Percentiles rank a stretch among this genome's conserved stretches.
phyloP scores from a whole-genome alignment of 768 basidiomycete species.

The Peribolospora baueri region DNA sequence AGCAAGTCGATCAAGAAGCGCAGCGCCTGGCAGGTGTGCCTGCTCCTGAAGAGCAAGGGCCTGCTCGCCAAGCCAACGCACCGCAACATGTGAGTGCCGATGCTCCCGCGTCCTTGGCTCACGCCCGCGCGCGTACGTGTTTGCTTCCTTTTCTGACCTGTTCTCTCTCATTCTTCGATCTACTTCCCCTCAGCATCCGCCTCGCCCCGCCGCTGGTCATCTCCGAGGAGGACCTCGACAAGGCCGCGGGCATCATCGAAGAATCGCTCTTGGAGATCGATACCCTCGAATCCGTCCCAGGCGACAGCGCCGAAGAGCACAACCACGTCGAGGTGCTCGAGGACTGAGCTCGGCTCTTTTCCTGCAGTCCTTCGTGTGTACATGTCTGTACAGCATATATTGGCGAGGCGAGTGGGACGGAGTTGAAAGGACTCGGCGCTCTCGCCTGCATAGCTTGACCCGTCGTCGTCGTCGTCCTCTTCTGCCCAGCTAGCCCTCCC shows the following conservation, averaged over 20 bases:
- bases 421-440: too few relatives aligned
- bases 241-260: conserved; percentile 49
- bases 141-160: not conserved
- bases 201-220: conserved; percentile 94
- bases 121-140: too few relatives aligned
- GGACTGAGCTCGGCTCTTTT: too few relatives aligned
- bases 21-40: conserved; percentile 85
- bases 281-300: conserved; percentile 10
- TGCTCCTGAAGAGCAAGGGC: conserved; percentile 71
- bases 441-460: too few relatives aligned
- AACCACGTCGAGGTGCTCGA: too few relatives aligned
- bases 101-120: not conserved
- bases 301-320: too few relatives aligned
- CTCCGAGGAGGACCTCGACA: conserved; percentile 54
- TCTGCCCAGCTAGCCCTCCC: too few relatives aligned
- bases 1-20: conserved; percentile 44
- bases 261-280: conserved; percentile 61
- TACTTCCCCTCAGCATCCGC: conserved; percentile 39
- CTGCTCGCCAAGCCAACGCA: conserved; percentile 92
- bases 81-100: conserved; percentile 51
- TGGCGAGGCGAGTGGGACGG: too few relatives aligned
- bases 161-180: not conserved
- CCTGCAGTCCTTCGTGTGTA: too few relatives aligned
- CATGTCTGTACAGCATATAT: too few relatives aligned
- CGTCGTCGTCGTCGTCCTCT: too few relatives aligned